These are phyloP conservation scores for Syzygium malaccense DNA, from an alignment of 441 rosid species.

Conservation along the genomic window DNA sequence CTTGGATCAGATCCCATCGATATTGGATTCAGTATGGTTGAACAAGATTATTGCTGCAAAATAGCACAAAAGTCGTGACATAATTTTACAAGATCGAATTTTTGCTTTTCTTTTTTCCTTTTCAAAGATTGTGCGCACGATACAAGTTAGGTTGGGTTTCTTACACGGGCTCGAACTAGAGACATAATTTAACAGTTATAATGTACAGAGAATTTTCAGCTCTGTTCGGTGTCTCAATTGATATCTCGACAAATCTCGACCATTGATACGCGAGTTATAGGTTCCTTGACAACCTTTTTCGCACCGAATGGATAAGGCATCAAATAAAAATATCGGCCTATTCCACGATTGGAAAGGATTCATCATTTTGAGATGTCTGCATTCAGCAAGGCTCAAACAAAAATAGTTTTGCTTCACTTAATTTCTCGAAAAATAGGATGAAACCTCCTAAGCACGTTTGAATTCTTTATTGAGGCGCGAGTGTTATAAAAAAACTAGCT, in stretches of 20 bases:
- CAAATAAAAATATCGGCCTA: neutral
- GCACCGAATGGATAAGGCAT: neutral
- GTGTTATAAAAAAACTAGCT: neutral
- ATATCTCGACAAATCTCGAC: neutral
- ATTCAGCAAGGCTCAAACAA: neutral
- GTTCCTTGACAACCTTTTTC: neutral
- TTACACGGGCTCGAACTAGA: fast-evolving
- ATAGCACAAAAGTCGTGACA: neutral
- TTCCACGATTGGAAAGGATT: neutral
- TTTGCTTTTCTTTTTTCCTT: neutral
- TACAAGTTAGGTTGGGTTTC: neutral
- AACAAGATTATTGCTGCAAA: neutral
- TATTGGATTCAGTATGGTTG: neutral
- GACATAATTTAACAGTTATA: neutral
- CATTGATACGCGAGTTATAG: neutral
- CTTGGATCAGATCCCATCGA: neutral
- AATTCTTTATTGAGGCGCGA: neutral
- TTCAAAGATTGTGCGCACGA: neutral
- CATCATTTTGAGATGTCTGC: neutral
- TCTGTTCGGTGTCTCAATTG: fast-evolving
- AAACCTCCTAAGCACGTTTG: neutral
- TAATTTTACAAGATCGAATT: neutral
- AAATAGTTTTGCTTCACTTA: neutral
- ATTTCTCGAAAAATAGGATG: neutral
- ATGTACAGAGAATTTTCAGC: neutral